Percentiles rank a stretch among this genome's conserved stretches.
Evolutionary conservation across 1,139 yeast species (phyloP).

Genomic region (Magnusiomyces suaveolens): DNA sequence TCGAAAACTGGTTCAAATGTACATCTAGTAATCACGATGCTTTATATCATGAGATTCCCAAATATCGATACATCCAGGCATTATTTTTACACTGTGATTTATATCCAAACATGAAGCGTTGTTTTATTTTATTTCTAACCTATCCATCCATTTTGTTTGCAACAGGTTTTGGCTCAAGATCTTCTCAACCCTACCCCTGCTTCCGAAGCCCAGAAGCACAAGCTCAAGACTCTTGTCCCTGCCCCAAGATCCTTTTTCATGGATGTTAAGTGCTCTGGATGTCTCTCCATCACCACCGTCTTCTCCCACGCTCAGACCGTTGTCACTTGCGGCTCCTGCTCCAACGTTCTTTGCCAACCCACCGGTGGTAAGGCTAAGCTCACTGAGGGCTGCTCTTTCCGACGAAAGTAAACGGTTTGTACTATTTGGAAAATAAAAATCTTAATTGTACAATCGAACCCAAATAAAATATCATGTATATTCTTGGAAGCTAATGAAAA

Average conservation of each 20-base stretch:
- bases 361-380: slow-evolving; percentile 99
- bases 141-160: too few species aligned
- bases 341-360: slow-evolving; percentile 97
- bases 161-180: slow-evolving; percentile 92
- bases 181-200: slow-evolving; percentile 95
- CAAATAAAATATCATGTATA: neutral
- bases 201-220: slow-evolving; percentile 93
- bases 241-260: slow-evolving; percentile 97
- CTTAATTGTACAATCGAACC: neutral
- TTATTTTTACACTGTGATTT: too few species aligned
- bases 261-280: slow-evolving; percentile 99
- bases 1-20: too few species aligned
- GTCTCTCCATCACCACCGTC: slow-evolving; percentile 97
- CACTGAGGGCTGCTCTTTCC: slow-evolving; percentile 98
- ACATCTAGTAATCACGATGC: too few species aligned
- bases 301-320: slow-evolving; percentile 99
- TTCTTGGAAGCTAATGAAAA: neutral
- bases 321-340: slow-evolving; percentile 97
- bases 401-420: slow-evolving; percentile 71
- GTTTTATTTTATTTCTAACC: too few species aligned
- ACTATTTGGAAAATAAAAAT: neutral
- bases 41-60: too few species aligned
- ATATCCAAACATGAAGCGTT: too few species aligned
- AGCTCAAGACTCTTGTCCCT: slow-evolving; percentile 94
- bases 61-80: too few species aligned